A percentile compares a stretch with the other conserved stretches of the same genome.
phyloP scores from a whole-genome alignment of 345 rosid species.

The Sisymbrium irio region DNA sequence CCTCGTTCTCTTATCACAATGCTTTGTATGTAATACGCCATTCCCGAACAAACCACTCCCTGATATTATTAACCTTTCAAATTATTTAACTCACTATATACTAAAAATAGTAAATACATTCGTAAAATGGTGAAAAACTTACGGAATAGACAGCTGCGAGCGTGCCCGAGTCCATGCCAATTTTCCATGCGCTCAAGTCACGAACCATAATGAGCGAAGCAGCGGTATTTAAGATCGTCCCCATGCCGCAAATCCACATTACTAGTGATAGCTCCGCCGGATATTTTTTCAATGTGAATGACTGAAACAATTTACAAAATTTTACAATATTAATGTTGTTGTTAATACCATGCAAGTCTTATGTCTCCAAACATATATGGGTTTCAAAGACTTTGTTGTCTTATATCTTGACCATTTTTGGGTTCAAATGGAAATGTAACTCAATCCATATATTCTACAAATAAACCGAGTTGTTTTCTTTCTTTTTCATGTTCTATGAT shows the following conservation, averaged over 20 bases:
- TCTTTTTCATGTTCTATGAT: background rate
- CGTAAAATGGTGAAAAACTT: constrained; percentile 17
- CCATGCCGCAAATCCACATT: constrained; percentile 67
- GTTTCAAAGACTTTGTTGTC: background rate
- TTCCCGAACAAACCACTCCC: constrained; percentile 93
- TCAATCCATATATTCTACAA: background rate
- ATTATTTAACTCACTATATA: background rate
- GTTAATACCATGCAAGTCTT: no score
- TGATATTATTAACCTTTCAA: constrained; percentile 14
- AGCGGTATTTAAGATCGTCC: constrained; percentile 53
- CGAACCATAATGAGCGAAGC: constrained; percentile 65
- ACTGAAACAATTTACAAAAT: constrained; percentile 36
- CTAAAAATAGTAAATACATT: background rate
- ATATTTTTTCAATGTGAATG: constrained; percentile 69
- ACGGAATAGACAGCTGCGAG: constrained; percentile 84
- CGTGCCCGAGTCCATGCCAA: constrained; percentile 74
- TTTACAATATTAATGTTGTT: background rate
- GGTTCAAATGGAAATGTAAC: background rate
- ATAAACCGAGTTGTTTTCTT: background rate
- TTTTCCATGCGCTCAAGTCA: constrained; percentile 64
- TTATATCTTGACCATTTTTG: background rate
- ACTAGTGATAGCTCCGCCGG: constrained; percentile 94
- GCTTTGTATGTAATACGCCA: constrained; percentile 82
- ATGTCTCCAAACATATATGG: background rate
- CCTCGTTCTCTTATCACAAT: constrained; percentile 63